Base-by-base conservation (phyloP, 805 yeast species). In the Candida ulmi region DNA sequence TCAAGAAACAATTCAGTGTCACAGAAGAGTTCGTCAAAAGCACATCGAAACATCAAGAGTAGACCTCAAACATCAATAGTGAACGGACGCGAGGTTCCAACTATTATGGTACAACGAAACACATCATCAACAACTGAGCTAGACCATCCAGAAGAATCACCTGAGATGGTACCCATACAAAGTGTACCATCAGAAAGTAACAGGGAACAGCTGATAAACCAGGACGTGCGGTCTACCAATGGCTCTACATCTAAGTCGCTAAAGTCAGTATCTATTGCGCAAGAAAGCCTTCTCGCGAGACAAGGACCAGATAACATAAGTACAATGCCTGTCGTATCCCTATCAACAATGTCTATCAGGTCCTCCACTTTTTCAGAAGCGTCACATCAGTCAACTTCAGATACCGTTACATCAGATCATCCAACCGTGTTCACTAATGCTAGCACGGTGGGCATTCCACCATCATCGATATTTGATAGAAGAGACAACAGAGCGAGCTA, bases 381-480 rank as follows among this genome's bases (percentile, higher is more conserved):
- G 30, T 63, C 68, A 4, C 35, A 48, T 16, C 66, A 57, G 38
- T 62, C 68, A 8, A 62, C 66, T 11, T 57, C 59, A 30, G 61
- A 61, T 0, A 65, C 70, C 0, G 48, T 62, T 4, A 35, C 51
- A 5, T 64, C 69, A 3, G 57, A 57, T 11, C 57, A 61, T 39
- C 64, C 65, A 19, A 53, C 67, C 8, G 70, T 72, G 30, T 71
- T 75, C 21, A 72, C 83, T 3, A 80, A 78, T 47, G 76, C 85
- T 17, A 76, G 83, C 37, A 76, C 83, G 0, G 66, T 78, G 21
- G 87, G 87, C 0, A 80, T 82, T 15, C 78, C 88, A 1, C 88
- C 88, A 0, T 83, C 85, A n/a, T 76, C 83, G 46, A 78, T 81
- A 9, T 62, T 78, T 62, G 87, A 79, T 8, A 54, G 66, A 25